phyloP scores from a whole-genome alignment of 306 rosid genomes.

The Pyrus communis region DNA sequence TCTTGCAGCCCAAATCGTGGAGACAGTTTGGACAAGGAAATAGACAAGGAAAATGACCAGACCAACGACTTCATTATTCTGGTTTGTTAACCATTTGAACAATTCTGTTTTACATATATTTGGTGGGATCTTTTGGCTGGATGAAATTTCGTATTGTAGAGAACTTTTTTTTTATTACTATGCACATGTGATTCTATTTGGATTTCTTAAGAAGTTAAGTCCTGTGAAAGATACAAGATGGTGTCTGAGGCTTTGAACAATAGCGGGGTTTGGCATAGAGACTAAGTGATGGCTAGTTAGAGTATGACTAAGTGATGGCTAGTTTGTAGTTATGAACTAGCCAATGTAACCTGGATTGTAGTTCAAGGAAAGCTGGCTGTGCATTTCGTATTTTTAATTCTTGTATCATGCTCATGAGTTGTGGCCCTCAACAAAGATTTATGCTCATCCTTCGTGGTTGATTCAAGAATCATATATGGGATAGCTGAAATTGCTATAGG shows the following conservation, averaged over 20 bases:
- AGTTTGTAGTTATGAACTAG: background rate
- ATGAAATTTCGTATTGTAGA: background rate
- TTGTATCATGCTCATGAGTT: background rate
- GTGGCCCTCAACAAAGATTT: background rate
- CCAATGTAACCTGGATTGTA: background rate
- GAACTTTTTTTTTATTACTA: background rate
- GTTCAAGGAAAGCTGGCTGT: background rate
- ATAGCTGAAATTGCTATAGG: background rate
- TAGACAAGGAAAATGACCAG: constrained; percentile 41
- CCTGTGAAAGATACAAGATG: background rate
- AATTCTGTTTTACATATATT: constrained; percentile 9
- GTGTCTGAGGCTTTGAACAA: background rate
- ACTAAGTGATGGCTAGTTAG: background rate
- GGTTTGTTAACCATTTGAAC: constrained; percentile 30
- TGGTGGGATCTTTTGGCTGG: constrained; percentile 1
- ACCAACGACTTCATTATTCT: constrained; percentile 59
- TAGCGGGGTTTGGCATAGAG: background rate
- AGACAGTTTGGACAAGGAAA: constrained; percentile 55
- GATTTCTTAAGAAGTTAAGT: background rate
- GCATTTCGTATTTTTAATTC: background rate
- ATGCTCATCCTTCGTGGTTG: background rate
- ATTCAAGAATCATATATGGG: background rate
- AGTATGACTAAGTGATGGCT: background rate
- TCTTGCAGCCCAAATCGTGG: constrained; percentile 59
- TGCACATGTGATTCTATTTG: background rate